These are phyloP conservation scores for Pseudoneurospora amorphoporcata DNA, from an alignment of 495 filamentous ascomycete genomes.

Conservation along the genomic window DNA sequence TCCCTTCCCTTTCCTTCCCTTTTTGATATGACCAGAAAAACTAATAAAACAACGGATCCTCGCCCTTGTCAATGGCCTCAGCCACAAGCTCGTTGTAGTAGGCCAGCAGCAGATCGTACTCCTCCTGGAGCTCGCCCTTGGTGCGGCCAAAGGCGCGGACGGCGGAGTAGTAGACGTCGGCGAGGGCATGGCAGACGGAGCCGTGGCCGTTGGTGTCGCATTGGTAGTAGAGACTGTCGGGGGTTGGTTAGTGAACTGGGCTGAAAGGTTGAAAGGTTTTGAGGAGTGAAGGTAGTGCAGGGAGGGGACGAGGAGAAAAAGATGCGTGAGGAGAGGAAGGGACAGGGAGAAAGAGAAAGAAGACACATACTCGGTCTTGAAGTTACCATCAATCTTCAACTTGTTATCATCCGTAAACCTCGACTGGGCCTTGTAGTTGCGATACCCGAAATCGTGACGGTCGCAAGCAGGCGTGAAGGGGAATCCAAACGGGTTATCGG, in stretches of 20 bases:
- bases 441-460: slow-evolving; percentile 42
- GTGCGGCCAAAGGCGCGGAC: slow-evolving; percentile 28
- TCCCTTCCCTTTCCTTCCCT: background rate
- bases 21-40: background rate
- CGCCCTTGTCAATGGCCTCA: slow-evolving; percentile 19
- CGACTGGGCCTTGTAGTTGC: slow-evolving; percentile 31
- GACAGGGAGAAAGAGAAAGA: background rate
- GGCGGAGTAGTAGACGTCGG: slow-evolving; percentile 36
- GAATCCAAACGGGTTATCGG: slow-evolving; percentile 36
- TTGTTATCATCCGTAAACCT: slow-evolving; percentile 28
- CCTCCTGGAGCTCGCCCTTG: slow-evolving; percentile 18
- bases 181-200: slow-evolving; percentile 24
- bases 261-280: slow-evolving; percentile 16
- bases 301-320: slow-evolving; percentile 9
- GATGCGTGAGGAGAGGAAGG: background rate
- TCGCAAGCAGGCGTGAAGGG: slow-evolving; percentile 32
- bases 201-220: slow-evolving; percentile 7
- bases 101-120: slow-evolving; percentile 24
- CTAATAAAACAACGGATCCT: slow-evolving; percentile 1
- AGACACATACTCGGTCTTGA: slow-evolving; percentile 27
- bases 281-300: slow-evolving; percentile 16
- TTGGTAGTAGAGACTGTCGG: slow-evolving; percentile 22
- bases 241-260: slow-evolving; percentile 21
- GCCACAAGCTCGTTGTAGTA: slow-evolving; percentile 21
- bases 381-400: slow-evolving; percentile 32